These are phyloP conservation scores for Penicillium psychrosexuale DNA, from an alignment of 2,329 filamentous ascomycete genomes.

Conservation along the genomic window DNA sequence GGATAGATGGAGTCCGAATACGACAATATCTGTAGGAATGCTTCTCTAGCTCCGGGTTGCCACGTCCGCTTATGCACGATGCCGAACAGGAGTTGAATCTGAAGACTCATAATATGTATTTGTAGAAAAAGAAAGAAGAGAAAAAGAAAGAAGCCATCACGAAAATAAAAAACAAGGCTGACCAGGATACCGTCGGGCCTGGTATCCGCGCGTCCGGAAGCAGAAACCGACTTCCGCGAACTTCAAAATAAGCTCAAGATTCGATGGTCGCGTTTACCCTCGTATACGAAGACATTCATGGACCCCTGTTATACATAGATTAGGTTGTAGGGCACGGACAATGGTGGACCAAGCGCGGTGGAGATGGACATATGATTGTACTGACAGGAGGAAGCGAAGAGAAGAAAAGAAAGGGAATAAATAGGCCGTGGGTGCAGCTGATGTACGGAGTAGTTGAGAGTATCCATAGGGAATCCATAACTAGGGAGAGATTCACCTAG, in stretches of 20 bases:
- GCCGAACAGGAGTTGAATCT: background rate
- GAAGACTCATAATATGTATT: too few relatives aligned
- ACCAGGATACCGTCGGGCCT: background rate
- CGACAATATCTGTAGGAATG: background rate
- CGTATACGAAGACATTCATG: too few relatives aligned
- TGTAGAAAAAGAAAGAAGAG: background rate
- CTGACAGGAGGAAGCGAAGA: too few relatives aligned
- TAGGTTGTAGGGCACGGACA: slow-evolving; percentile 5
- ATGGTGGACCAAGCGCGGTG: background rate
- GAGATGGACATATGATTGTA: background rate
- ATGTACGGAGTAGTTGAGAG: too few relatives aligned
- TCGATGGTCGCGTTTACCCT: slow-evolving; percentile 12
- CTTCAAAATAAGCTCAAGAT: slow-evolving; percentile 24
- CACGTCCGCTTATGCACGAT: slow-evolving; percentile 3
- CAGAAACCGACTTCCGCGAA: background rate
- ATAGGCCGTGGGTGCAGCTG: too few relatives aligned
- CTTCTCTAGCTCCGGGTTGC: slow-evolving; percentile 4
- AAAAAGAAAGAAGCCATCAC: background rate
- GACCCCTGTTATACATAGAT: background rate
- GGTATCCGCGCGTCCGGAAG: background rate
- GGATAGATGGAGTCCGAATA: background rate
- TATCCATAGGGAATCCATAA: background rate
- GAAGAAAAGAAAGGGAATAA: too few relatives aligned
- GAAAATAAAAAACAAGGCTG: background rate
- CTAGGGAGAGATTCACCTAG: background rate